A percentile compares a stretch with the other conserved stretches of the same genome.
Conservation (phyloP, 208 protist genomes). For the Perkinsela sp. region DNA sequence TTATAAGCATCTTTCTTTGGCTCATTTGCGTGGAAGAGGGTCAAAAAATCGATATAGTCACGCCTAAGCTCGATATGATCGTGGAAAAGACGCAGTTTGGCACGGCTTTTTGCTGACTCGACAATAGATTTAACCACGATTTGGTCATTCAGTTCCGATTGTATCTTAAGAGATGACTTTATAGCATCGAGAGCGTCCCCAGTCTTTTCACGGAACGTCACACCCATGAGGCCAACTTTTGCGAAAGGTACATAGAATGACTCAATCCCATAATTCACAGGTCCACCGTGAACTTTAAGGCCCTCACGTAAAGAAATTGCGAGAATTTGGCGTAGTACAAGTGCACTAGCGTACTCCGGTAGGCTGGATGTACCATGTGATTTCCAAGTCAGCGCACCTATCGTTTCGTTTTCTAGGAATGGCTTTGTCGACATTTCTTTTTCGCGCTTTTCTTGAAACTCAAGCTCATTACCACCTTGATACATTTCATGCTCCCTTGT, state of each 20-base stretch:
- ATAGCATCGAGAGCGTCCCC: constrained; percentile 10
- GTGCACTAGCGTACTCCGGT: constrained; percentile 20
- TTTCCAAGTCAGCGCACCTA: constrained; percentile 27
- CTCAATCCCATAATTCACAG: constrained; percentile 15
- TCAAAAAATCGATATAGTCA: constrained; percentile 51
- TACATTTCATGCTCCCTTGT: constrained; percentile 34
- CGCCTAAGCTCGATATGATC: constrained; percentile 21
- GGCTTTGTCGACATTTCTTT: constrained; percentile 34
- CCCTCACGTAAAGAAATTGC: constrained; percentile 8
- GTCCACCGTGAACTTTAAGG: constrained; percentile 6
- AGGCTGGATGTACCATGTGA: constrained; percentile 13
- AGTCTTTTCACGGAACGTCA: constrained; percentile 17
- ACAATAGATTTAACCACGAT: constrained; percentile 9
- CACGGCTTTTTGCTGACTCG: constrained; percentile 11
- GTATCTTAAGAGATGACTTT: constrained; percentile 8
- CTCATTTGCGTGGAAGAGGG: constrained; percentile 8
- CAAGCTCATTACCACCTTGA: constrained; percentile 16
- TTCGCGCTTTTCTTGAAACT: constrained; percentile 21
- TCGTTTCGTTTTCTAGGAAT: constrained; percentile 38
- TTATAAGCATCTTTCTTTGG: background rate
- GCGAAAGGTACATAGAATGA: constrained; percentile 44
- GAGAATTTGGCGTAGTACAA: constrained; percentile 32
- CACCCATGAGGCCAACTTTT: constrained; percentile 27
- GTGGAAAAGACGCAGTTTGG: constrained; percentile 10
- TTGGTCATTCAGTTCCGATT: constrained; percentile 10